Percentiles rank a stretch among this genome's conserved stretches.
Conservation (phyloP, 495 filamentous ascomycete species). For the Terfezia claveryi region DNA sequence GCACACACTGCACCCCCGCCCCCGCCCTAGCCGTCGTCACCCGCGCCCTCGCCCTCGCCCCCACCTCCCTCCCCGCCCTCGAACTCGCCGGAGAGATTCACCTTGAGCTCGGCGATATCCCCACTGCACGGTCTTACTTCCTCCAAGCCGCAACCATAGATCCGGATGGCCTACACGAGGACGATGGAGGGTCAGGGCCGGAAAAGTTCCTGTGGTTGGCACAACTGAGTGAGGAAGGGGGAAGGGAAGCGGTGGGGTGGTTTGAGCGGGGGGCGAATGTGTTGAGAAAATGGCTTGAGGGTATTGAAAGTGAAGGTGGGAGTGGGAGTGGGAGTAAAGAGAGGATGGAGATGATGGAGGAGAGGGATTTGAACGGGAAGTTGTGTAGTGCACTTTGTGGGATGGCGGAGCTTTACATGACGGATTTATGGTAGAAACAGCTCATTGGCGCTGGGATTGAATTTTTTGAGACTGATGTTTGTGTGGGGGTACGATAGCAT, state of each 20-base stretch:
- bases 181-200: constrained; percentile 44
- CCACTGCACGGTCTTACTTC: constrained; percentile 47
- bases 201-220: constrained; percentile 95
- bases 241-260: constrained; percentile 62
- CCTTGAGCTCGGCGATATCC: constrained; percentile 62
- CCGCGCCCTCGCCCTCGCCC: constrained; percentile 27
- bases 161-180: constrained; percentile 36
- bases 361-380: constrained; percentile 42
- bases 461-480: not conserved
- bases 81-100: constrained; percentile 65
- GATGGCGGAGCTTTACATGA: constrained; percentile 93
- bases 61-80: constrained; percentile 35
- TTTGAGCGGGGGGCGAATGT: constrained; percentile 60
- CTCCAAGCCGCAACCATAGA: constrained; percentile 47
- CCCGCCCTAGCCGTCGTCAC: constrained; percentile 45
- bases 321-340: constrained; percentile 23
- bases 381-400: constrained; percentile 72
- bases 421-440: constrained; percentile 44
- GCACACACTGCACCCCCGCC: constrained; percentile 41
- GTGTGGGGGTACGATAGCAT: constrained; percentile 26
- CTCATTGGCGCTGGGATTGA: not conserved
- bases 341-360: constrained; percentile 27
- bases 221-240: constrained; percentile 74
- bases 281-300: constrained; percentile 39
- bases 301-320: constrained; percentile 14